Base-by-base conservation (phyloP, 2,329 filamentous ascomycete species). In the Stagonosporopsis vannaccii region DNA sequence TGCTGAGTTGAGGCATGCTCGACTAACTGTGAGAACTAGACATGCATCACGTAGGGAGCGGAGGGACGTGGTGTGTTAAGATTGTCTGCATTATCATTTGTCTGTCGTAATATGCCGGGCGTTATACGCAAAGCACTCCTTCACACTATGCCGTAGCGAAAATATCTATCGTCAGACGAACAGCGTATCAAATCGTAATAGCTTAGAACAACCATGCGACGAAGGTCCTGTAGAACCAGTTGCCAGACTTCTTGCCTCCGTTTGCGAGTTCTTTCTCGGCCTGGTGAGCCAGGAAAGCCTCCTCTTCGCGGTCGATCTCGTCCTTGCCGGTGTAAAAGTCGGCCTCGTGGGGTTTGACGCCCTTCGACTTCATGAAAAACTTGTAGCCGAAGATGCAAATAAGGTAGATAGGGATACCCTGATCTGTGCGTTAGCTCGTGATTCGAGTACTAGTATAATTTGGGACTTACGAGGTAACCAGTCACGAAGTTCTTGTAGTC, bases 401-500 rank as follows among this genome's bases (percentile, higher is more conserved):
- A 17, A 92, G 75, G 74, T 91, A 93, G 20, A 93, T 75, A 1
- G 90, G 90, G 64, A 93, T 92, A 46, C 90, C 90, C 66, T 69
- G 7, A 1, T n/a, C 7, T 20, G 6, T 9, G 9, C 32, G 17
- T 54, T 43, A 54, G 37, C 12, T 13, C 2, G 9, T 12, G 19
- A 51, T 30, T 7, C 2, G 2, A 13, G 5, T 30, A 9, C 7
- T 13, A 0, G 6, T 2, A 11, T 6, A 22, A n/a, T 11, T 0
- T 25, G 3, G 6, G 8, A 59, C 65, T 58, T 66, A 69, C 67
- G n/a, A 68, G 62, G 74, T 92, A 92, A 23, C 88, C 88, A 0
- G 88, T 91, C 74, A 93, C 85, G 76, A 93, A 92, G 67, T 84
- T 87, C 80, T 89, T 87, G 80, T 90, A 90, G 74, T 90, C 85